phyloP scores from a whole-genome alignment of 2,329 filamentous ascomycete species.

The Fusarium scirpi region DNA sequence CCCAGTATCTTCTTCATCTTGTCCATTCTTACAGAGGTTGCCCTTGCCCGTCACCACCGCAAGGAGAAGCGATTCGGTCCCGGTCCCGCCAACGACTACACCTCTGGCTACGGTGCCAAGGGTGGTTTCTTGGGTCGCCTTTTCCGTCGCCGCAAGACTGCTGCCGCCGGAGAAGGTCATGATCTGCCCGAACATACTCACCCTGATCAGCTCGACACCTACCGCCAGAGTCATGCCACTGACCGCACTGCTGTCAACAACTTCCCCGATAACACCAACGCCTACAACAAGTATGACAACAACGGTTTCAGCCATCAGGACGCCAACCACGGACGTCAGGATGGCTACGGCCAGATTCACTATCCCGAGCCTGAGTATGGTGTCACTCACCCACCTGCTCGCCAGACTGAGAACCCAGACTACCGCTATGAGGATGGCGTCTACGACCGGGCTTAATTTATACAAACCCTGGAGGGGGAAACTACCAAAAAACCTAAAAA shows the following conservation, averaged over 20 bases:
- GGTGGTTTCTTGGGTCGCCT: slow-evolving; percentile 52
- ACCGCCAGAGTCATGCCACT: slow-evolving; percentile 57
- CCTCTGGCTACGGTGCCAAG: slow-evolving; percentile 59
- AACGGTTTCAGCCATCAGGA: slow-evolving; percentile 45
- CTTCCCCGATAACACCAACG: slow-evolving; percentile 40
- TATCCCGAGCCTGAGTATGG: slow-evolving; percentile 44
- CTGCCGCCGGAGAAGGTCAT: slow-evolving; percentile 46
- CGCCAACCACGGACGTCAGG: slow-evolving; percentile 38
- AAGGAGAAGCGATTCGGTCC: slow-evolving; percentile 79
- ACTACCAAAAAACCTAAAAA: not conserved
- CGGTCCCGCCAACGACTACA: slow-evolving; percentile 66
- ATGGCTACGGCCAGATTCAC: slow-evolving; percentile 47
- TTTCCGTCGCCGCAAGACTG: slow-evolving; percentile 48
- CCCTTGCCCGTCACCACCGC: slow-evolving; percentile 77
- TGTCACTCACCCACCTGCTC: slow-evolving; percentile 17
- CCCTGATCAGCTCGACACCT: slow-evolving; percentile 54
- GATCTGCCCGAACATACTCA: slow-evolving; percentile 56
- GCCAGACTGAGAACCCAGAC: slow-evolving; percentile 26
- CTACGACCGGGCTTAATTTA: slow-evolving; percentile 48
- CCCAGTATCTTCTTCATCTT: slow-evolving; percentile 79
- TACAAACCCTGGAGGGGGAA: not conserved
- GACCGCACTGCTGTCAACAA: slow-evolving; percentile 53
- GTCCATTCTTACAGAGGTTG: slow-evolving; percentile 76
- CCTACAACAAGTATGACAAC: slow-evolving; percentile 47
- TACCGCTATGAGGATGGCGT: slow-evolving; percentile 56